Evolutionary conservation across 2,329 filamentous ascomycete genomes (phyloP), one percentile per base, ranked within the genome.

Genomic region (Ascochyta pisi): DNA sequence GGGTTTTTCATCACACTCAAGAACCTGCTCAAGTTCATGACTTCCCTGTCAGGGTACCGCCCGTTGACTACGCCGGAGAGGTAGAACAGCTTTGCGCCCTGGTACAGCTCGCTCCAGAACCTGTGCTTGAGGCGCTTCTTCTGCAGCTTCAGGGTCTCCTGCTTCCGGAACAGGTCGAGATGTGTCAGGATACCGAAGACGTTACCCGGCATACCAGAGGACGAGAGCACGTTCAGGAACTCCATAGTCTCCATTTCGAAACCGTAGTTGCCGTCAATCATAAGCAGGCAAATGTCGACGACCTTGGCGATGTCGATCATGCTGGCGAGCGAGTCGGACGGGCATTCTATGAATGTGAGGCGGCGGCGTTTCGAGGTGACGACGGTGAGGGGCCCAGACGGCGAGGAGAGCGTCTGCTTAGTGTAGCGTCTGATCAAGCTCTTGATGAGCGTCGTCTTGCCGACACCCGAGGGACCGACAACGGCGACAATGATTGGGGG

Each of bases 171-270:
- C 13, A 99, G 82, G 73, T 99, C 95, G 58, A 99, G 82, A 81
- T 99, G 96, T 15, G 95, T 98, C 40, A 99, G 84, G 54, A 99
- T 93, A 48, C 95, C 95, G 73, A 99, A 98, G 34, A 99, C 93
- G 68, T 99, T 99, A 63, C 95, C 94, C 0, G 96, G 95, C 94
- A 99, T 98, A 76, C 95, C 95, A 27, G 91, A 96, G 2, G 92
- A 87, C n/a, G 91, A 89, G 46, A 99, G 82, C 16, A 97, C 88
- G 67, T 97, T 98, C 71, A 99, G 81, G 60, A 99, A 99, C 78
- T 99, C 95, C 95, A 99, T 99, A 0, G 95, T 99, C 83, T 99
- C 95, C 95, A 99, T 99, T 79, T 99, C 95, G 73, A 99, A 99
- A 13, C 95, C 96, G 70, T 90, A 99, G 78, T 98, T 98, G 52